These are phyloP conservation scores for Mrakia frigida DNA, from an alignment of 768 basidiomycete genomes.

Conservation along the genomic window DNA sequence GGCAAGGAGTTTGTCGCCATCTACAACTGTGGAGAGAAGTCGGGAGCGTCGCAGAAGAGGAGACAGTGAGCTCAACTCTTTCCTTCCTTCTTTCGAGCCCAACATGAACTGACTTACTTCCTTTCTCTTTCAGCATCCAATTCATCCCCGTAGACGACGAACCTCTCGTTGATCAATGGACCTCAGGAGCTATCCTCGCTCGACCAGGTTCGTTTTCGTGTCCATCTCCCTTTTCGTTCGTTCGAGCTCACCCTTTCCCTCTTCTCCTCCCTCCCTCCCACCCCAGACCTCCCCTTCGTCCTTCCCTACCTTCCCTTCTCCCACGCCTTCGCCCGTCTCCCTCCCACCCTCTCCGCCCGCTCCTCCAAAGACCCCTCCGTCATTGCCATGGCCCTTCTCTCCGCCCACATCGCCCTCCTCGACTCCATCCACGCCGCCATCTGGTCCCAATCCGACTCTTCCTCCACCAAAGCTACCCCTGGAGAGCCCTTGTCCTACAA, in stretches of 20 bases:
- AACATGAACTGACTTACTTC: background rate
- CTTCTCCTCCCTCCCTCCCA: background rate
- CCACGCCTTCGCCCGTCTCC: slow-evolving; percentile 23
- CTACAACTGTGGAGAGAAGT: slow-evolving; percentile 29
- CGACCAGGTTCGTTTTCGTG: slow-evolving; percentile 24
- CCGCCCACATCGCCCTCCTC: slow-evolving; percentile 23
- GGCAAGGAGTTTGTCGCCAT: slow-evolving; percentile 18
- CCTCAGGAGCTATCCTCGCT: slow-evolving; percentile 6
- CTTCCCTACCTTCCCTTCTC: slow-evolving; percentile 6
- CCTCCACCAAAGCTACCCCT: background rate
- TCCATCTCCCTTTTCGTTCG: background rate
- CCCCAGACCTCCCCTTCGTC: slow-evolving; percentile 22
- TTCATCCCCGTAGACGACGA: slow-evolving; percentile 18
- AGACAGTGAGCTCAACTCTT: slow-evolving; percentile 18
- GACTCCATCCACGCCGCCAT: slow-evolving; percentile 26
- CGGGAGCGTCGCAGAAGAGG: slow-evolving; percentile 28
- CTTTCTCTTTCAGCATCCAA: slow-evolving; percentile 1
- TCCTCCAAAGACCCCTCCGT: background rate
- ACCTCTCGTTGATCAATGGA: slow-evolving; percentile 30
- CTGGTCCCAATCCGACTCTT: slow-evolving; percentile 15
- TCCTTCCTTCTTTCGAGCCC: background rate
- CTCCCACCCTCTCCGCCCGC: slow-evolving; percentile 6
- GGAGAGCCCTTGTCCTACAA: slow-evolving; percentile 18
- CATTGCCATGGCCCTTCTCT: slow-evolving; percentile 15
- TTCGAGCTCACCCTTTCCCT: background rate